Evolutionary conservation across 176 grass and related monocot species (phyloP), one percentile per base, ranked within the genome.

Genomic region (Areca catechu): DNA sequence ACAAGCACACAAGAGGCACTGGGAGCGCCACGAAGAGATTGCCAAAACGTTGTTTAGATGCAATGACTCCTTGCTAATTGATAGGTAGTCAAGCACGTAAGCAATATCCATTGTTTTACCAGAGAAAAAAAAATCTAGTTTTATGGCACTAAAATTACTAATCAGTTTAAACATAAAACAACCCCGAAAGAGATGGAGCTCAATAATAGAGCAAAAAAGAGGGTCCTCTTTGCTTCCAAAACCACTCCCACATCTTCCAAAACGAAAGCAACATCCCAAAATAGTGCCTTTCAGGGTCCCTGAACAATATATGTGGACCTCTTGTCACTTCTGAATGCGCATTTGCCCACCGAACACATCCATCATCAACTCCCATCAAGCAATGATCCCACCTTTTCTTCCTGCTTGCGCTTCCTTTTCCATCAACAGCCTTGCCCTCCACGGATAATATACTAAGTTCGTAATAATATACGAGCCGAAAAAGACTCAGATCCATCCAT

Each of bases 401-500:
- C 15, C 22, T 30, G 37, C 34, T 47, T 25, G 25, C 34, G 1
- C 58, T 18, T 18, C 57, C 4, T 70, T 22, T 20, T 57, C 64
- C 54, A n/a, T 48, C 16, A 24, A 54, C n/a, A 60, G 37, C 4
- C 51, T 16, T 14, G 55, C 16, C 23, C 25, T 50, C 18, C 9
- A 9, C 7, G 30, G 7, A 9, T 6, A n/a, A n/a, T n/a, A n/a
- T n/a, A n/a, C n/a, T n/a, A 7, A 34, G 30, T 34, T 34, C 1
- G 6, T 34, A 34, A 34, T 1, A 34, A 34, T 1, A 34, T 34
- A 34, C 0, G 30, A 34, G 30, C 30, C 30, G 7, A 34, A 34
- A 9, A 58, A 57, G 21, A 16, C 4, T 69, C 57, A 88, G 69
- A 95, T 89, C 82, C 90, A 95, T 6, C 76, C 86, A 50, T 83